phyloP scores from a whole-genome alignment of 257 asterid species.

The Primulina huaijiensis region DNA sequence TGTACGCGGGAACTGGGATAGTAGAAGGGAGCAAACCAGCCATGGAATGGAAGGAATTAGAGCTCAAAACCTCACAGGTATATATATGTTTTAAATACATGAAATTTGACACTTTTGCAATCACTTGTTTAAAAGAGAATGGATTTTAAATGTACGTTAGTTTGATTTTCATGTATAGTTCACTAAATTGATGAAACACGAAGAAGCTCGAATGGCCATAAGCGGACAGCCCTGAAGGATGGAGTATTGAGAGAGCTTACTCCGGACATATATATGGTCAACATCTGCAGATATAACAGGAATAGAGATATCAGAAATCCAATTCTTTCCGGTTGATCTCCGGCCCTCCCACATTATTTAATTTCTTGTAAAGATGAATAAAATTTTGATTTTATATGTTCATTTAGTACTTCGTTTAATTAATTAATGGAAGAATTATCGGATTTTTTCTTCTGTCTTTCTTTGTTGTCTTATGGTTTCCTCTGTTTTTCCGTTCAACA shows the following conservation, averaged over 20 bases:
- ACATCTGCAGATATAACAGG: no score
- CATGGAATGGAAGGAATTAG: constrained; percentile 91
- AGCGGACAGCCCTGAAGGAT: background rate
- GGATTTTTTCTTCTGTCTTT: no score
- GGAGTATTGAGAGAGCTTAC: background rate
- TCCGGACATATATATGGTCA: background rate
- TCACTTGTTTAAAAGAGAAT: background rate
- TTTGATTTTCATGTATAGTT: background rate
- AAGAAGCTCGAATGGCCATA: background rate
- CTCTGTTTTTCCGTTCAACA: no score
- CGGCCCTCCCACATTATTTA: background rate
- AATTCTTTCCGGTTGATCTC: no score
- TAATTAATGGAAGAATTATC: background rate
- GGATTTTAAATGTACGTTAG: background rate
- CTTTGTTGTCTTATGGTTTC: no score
- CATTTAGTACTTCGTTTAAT: background rate
- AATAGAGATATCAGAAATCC: no score
- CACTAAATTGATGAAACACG: background rate
- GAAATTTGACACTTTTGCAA: background rate
- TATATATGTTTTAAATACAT: background rate
- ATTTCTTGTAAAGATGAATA: background rate
- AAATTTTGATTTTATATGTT: no score
- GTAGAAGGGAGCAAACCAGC: constrained; percentile 85
- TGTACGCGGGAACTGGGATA: constrained; percentile 94
- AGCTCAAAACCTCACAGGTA: constrained; percentile 96